Base-by-base conservation (phyloP, 75 land plant species). In the Selaginella tamariscina region DNA sequence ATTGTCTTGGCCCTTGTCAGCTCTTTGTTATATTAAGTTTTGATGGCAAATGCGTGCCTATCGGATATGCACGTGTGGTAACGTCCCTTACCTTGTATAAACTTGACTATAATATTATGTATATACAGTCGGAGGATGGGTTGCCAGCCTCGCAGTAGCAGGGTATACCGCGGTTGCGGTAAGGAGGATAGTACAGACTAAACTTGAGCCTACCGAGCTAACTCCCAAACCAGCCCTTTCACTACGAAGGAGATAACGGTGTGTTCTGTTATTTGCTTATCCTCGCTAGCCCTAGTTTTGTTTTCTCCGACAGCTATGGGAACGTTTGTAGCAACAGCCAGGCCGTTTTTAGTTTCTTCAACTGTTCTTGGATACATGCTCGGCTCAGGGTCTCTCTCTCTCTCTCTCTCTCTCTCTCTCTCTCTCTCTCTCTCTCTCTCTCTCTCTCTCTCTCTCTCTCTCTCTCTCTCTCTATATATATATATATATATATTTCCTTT, bases 121-220 rank as follows among this genome's bases (percentile, higher is more conserved):
- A 20, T 68, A 29, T 75, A 79, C 96, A 93, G 98, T 81, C 75
- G 94, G 82, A 39, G 98, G 98, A 2, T 94, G 98, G 98, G 69
- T 83, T n/a, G 91, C 88, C 65, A 85, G 88, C 27, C 86, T 94
- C 55, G 71, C 59, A 75, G 98, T 94, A 64, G 91, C 98, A 1
- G 98, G 98, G 2, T 90, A 64, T 60, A 87, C 88, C 20, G 87
- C 96, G 32, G 72, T 94, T 29, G 70, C 81, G 11, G 86, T 94
- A 27, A 72, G 96, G 65, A 85, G 72, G 57, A 75, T 90, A 21
- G 96, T 94, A 27, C 81, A 83, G 33, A 94, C 96, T 67, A 78
- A 85, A 67, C 78, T 94, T 80, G 71, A 74, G 29, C 82, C 78
- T 31, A 86, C 84, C 23, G 98, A 89, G 67, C 91, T 91, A 2